Percentiles rank a stretch among this genome's conserved stretches.
Evolutionary conservation across 1,139 yeast genomes (phyloP).

Genomic region (Saccharomyces hybrid): DNA sequence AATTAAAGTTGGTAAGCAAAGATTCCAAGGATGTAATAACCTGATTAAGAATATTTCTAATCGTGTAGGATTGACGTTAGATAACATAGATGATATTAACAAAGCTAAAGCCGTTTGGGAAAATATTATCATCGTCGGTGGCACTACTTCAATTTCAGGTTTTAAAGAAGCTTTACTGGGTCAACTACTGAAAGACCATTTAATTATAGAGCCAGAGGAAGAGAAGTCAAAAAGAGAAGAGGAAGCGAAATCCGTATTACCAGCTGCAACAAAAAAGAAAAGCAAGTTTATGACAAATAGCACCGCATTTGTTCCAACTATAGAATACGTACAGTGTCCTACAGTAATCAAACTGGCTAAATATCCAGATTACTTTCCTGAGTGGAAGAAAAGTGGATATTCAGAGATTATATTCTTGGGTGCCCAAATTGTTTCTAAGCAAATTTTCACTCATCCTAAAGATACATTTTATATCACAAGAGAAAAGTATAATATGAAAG

Average conservation of each 20-base stretch:
- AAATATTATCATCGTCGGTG: slow-evolving; percentile 71
- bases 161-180: slow-evolving; percentile 63
- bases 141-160: slow-evolving; percentile 67
- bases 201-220: slow-evolving; percentile 36
- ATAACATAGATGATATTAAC: slow-evolving; percentile 54
- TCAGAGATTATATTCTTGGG: slow-evolving; percentile 76
- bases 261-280: slow-evolving; percentile 23
- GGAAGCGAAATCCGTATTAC: slow-evolving; percentile 17
- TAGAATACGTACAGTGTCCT: slow-evolving; percentile 57
- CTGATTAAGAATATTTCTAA: slow-evolving; percentile 50
- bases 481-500: slow-evolving; percentile 68
- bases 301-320: slow-evolving; percentile 36
- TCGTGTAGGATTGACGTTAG: slow-evolving; percentile 47
- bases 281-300: slow-evolving; percentile 20
- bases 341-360: slow-evolving; percentile 59
- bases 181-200: slow-evolving; percentile 51
- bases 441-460: slow-evolving; percentile 58
- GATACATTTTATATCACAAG: slow-evolving; percentile 65
- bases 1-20: slow-evolving; percentile 69
- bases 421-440: slow-evolving; percentile 81
- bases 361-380: slow-evolving; percentile 88
- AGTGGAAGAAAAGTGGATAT: slow-evolving; percentile 85
- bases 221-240: slow-evolving; percentile 34
- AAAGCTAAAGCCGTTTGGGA: slow-evolving; percentile 85
- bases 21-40: slow-evolving; percentile 69